These are phyloP conservation scores for Cercospora zeina DNA, from an alignment of 2,329 filamentous ascomycete species.

Conservation along the genomic window DNA sequence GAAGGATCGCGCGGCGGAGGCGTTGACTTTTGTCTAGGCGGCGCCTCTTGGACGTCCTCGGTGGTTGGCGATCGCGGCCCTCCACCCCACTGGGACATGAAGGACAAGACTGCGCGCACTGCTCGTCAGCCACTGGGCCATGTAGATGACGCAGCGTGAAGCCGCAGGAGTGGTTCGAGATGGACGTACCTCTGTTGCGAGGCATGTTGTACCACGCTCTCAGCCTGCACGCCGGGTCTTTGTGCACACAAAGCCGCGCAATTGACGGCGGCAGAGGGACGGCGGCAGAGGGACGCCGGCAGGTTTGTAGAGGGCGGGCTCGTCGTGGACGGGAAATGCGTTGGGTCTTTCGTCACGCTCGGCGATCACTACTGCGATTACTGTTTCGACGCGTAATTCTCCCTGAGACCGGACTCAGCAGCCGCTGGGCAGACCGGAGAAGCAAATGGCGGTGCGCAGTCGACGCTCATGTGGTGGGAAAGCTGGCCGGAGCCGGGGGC, in stretches of 20 bases:
- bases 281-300: neutral
- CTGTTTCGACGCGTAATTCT: conserved; percentile 14
- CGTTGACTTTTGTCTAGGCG: conserved; percentile 19
- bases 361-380: conserved; percentile 10
- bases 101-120: conserved; percentile 68
- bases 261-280: neutral
- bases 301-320: neutral
- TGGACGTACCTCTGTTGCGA: conserved; percentile 40
- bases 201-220: conserved; percentile 38
- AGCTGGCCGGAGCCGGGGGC: neutral
- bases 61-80: conserved; percentile 39
- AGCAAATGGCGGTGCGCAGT: neutral
- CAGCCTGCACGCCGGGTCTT: conserved; percentile 14
- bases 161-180: conserved; percentile 20
- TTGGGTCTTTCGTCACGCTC: conserved; percentile 6
- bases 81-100: conserved; percentile 76
- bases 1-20: conserved; percentile 23
- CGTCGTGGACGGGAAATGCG: neutral
- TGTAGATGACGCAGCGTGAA: conserved; percentile 3
- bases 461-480: neutral
- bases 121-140: conserved; percentile 16
- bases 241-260: conserved; percentile 8
- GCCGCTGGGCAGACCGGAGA: neutral
- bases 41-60: conserved; percentile 21
- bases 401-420: neutral